Evolutionary conservation across 305 asterid species (phyloP).

Genomic region (Solanum hybrid): DNA sequence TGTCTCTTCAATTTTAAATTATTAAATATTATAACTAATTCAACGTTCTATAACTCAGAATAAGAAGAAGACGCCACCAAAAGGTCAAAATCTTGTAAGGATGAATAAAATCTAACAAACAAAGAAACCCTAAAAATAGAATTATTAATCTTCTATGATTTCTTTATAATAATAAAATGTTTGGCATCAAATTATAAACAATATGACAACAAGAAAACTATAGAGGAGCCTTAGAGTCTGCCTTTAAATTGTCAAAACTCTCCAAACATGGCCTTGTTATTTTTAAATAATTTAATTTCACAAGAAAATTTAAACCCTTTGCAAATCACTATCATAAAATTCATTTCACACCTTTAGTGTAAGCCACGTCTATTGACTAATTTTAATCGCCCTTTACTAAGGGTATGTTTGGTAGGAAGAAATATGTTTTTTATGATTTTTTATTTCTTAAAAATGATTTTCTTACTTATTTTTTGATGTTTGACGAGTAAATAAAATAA

Average conservation of each 20-base stretch:
- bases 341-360: not conserved
- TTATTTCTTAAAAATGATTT: not conserved
- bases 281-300: not conserved
- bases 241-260: not conserved
- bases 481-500: not conserved
- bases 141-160: not conserved
- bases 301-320: not conserved
- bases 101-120: not conserved
- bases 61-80: not conserved
- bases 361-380: not conserved
- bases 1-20: not conserved
- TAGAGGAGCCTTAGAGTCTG: not conserved
- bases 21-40: not conserved
- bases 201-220: not conserved
- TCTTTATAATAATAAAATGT: not conserved
- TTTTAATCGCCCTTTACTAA: not conserved
- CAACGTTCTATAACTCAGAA: not conserved
- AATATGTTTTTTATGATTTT: not conserved
- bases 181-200: not conserved
- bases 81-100: not conserved
- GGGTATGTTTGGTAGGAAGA: not conserved
- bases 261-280: not conserved
- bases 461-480: not conserved
- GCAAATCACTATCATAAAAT: not conserved
- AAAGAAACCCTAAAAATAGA: not conserved